Conservation (phyloP, 2,329 filamentous ascomycete genomes). For the Capronia epimyces region DNA sequence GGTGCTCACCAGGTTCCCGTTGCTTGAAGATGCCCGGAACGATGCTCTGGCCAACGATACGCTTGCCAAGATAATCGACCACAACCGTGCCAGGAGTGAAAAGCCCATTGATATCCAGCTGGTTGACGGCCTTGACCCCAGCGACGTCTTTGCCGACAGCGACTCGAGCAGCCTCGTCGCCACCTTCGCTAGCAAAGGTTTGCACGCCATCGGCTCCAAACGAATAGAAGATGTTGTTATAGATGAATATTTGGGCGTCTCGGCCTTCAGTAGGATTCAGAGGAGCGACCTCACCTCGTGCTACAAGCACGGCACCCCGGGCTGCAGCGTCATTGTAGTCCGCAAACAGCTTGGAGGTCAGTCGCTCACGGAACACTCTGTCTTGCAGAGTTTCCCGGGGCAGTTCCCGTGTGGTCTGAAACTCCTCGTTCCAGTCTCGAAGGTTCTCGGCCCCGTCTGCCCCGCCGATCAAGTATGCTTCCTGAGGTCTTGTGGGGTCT, state of each 20-base stretch:
- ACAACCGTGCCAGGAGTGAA: slow-evolving; percentile 96
- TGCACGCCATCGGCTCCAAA: slow-evolving; percentile 96
- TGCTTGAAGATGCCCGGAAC: slow-evolving; percentile 99
- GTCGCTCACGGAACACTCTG: slow-evolving; percentile 86
- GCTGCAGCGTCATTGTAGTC: slow-evolving; percentile 96
- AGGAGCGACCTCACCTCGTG: slow-evolving; percentile 83
- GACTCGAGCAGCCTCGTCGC: slow-evolving; percentile 90
- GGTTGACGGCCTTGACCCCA: slow-evolving; percentile 91
- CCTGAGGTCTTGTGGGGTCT: slow-evolving; percentile 84
- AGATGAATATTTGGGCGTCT: slow-evolving; percentile 97
- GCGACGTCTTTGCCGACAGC: slow-evolving; percentile 95
- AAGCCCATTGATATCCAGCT: slow-evolving; percentile 88
- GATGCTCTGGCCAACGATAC: slow-evolving; percentile 94
- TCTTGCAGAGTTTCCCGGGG: slow-evolving; percentile 92
- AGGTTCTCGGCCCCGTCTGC: slow-evolving; percentile 91
- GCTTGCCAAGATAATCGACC: slow-evolving; percentile 93
- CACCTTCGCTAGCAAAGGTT: slow-evolving; percentile 92
- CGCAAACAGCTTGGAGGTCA: slow-evolving; percentile 92
- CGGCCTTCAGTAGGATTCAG: slow-evolving; percentile 88
- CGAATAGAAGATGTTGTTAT: slow-evolving; percentile 99
- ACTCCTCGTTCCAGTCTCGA: slow-evolving; percentile 98
- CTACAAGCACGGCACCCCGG: slow-evolving; percentile 84
- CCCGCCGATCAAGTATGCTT: slow-evolving; percentile 83
- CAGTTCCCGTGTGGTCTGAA: slow-evolving; percentile 91
- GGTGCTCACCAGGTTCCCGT: slow-evolving; percentile 91